Conservation (phyloP, 805 yeast genomes). For the Vanderwaltozyma polyspora region DNA sequence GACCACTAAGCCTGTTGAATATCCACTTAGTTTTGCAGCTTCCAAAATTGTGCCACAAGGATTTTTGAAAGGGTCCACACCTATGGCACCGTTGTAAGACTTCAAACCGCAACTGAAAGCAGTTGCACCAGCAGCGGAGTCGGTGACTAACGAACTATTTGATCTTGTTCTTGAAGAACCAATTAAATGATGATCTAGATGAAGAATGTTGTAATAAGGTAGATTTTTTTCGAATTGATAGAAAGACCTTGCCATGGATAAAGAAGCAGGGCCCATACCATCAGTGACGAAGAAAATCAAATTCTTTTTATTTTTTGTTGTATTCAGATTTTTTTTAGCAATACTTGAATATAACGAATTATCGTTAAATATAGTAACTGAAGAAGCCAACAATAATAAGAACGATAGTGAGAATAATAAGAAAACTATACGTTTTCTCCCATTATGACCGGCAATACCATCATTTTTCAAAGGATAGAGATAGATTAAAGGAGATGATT, state of each 20-base stretch:
- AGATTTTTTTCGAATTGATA: constrained; percentile 41
- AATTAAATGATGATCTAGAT: constrained; percentile 56
- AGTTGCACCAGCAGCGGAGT: constrained; percentile 96
- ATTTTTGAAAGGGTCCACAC: constrained; percentile 52
- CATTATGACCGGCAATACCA: no score
- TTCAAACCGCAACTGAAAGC: constrained; percentile 81
- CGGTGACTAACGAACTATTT: constrained; percentile 67
- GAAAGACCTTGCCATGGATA: constrained; percentile 69
- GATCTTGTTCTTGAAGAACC: constrained; percentile 85
- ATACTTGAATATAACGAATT: no score
- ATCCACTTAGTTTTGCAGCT: constrained; percentile 74
- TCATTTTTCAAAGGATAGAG: no score
- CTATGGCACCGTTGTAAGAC: constrained; percentile 84
- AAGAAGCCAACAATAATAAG: no score
- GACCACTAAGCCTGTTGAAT: constrained; percentile 79
- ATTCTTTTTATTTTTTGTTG: constrained; percentile 58
- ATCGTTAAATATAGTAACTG: no score
- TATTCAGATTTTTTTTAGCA: no score
- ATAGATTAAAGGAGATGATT: no score
- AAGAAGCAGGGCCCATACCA: constrained; percentile 91
- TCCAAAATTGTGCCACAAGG: constrained; percentile 88
- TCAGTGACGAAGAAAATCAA: constrained; percentile 83
- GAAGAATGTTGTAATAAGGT: constrained; percentile 42
- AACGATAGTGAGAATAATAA: no score
- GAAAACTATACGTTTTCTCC: no score